A percentile compares a stretch with the other conserved stretches of the same genome.
phyloP scores from a whole-genome alignment of 192 early-diverging fungal species.

The Backusella psychrophila region DNA sequence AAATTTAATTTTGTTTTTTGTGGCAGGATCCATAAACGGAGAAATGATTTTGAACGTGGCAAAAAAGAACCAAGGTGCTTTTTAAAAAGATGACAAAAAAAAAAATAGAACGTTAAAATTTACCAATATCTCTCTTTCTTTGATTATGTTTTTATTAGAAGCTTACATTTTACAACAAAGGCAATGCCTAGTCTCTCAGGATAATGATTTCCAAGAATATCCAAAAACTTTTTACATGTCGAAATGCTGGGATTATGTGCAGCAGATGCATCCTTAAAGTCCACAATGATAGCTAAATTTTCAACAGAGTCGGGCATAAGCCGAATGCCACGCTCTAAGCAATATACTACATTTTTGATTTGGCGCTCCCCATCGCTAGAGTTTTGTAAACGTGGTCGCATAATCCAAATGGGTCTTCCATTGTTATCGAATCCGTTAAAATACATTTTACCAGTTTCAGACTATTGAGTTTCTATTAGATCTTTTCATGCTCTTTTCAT shows the following conservation, averaged over 20 bases:
- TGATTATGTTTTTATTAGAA: not conserved
- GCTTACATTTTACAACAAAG: slow-evolving; percentile 64
- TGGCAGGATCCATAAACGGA: slow-evolving; percentile 90
- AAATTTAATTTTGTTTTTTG: slow-evolving; percentile 82
- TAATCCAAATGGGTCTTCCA: slow-evolving; percentile 73
- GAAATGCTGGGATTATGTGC: slow-evolving; percentile 66
- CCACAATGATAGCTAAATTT: slow-evolving; percentile 75
- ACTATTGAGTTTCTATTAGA: slow-evolving; percentile 27
- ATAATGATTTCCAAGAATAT: slow-evolving; percentile 84
- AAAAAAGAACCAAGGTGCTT: slow-evolving; percentile 82
- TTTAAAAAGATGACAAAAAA: not conserved
- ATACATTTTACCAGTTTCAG: slow-evolving; percentile 81
- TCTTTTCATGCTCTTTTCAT: not conserved
- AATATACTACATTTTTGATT: slow-evolving; percentile 79
- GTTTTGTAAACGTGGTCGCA: slow-evolving; percentile 78
- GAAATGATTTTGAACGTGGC: slow-evolving; percentile 78
- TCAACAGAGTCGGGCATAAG: slow-evolving; percentile 77
- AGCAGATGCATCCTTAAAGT: slow-evolving; percentile 68
- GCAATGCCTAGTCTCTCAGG: slow-evolving; percentile 77
- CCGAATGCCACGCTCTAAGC: slow-evolving; percentile 73
- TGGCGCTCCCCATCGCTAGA: slow-evolving; percentile 69
- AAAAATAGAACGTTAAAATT: not conserved
- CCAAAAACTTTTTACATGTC: slow-evolving; percentile 75
- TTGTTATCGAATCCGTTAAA: slow-evolving; percentile 77
- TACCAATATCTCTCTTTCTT: not conserved